A percentile compares a stretch with the other conserved stretches of the same genome.
Evolutionary conservation across 2,329 filamentous ascomycete species (phyloP).

Genomic region (Berkeleyomyces rouxiae): DNA sequence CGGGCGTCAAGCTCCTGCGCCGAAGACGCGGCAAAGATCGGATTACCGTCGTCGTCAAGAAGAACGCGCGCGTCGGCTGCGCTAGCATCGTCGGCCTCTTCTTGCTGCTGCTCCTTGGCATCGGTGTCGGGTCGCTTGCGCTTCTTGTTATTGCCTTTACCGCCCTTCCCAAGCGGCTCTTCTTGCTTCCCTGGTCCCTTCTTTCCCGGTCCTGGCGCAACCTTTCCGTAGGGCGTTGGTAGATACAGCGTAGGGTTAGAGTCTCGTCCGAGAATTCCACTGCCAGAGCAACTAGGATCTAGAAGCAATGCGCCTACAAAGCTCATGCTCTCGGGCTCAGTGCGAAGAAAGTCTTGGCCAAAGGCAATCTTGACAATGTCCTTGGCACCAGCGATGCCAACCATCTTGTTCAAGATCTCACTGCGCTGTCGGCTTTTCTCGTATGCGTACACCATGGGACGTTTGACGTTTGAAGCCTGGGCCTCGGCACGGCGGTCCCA

Average conservation of each 20-base stretch:
- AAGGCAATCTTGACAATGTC: conserved; percentile 48
- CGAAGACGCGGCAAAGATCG: conserved; percentile 33
- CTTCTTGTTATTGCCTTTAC: conserved; percentile 15
- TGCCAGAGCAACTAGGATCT: conserved; percentile 90
- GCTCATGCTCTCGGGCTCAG: conserved; percentile 43
- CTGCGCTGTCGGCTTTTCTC: conserved; percentile 60
- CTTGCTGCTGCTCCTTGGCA: conserved; percentile 19
- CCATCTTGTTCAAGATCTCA: conserved; percentile 69
- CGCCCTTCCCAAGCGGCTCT: not conserved
- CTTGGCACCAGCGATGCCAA: conserved; percentile 56
- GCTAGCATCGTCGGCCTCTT: conserved; percentile 20
- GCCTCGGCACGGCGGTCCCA: conserved; percentile 25
- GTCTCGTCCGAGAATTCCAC: conserved; percentile 81
- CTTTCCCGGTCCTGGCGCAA: not conserved
- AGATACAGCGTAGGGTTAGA: conserved; percentile 55
- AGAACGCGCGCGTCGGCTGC: conserved; percentile 23
- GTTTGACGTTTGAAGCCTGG: conserved; percentile 19
- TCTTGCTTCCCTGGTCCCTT: conserved; percentile 8
- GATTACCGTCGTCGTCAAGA: conserved; percentile 41
- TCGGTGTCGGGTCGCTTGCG: conserved; percentile 25
- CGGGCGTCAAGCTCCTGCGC: conserved; percentile 44
- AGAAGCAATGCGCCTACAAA: conserved; percentile 63
- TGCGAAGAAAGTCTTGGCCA: conserved; percentile 66
- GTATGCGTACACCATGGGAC: conserved; percentile 52
- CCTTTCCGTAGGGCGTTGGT: conserved; percentile 20